A percentile compares a stretch with the other conserved stretches of the same genome.
Conservation (phyloP, 495 filamentous ascomycete genomes). For the Opeltia flavorubescens region DNA sequence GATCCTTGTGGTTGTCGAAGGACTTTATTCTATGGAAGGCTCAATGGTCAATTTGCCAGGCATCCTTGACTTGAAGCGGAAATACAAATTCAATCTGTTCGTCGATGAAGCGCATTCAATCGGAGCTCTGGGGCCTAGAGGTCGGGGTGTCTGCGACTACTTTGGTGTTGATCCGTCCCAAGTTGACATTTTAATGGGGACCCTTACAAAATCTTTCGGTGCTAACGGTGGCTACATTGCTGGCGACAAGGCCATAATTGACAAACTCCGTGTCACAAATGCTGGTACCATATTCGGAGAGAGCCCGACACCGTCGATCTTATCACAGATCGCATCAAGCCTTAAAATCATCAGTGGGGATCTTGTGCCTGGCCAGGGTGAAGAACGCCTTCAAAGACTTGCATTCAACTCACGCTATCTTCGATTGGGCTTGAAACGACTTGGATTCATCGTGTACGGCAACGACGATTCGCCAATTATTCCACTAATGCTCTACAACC, state of each 20-base stretch:
- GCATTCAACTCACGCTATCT: slow-evolving; percentile 98
- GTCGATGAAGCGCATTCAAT: slow-evolving; percentile 96
- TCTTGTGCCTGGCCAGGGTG: slow-evolving; percentile 74
- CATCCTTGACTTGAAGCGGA: slow-evolving; percentile 69
- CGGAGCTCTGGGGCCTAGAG: slow-evolving; percentile 76
- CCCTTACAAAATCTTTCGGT: slow-evolving; percentile 94
- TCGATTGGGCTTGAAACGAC: slow-evolving; percentile 86
- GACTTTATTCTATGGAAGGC: slow-evolving; percentile 97
- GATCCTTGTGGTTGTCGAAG: slow-evolving; percentile 92
- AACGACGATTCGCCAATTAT: slow-evolving; percentile 98
- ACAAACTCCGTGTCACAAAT: slow-evolving; percentile 75
- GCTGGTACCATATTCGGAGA: slow-evolving; percentile 81
- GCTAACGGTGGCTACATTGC: slow-evolving; percentile 96
- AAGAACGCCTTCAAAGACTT: slow-evolving; percentile 88
- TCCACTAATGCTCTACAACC: slow-evolving; percentile 85
- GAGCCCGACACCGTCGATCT: slow-evolving; percentile 69
- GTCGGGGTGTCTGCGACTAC: slow-evolving; percentile 93
- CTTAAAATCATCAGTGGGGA: slow-evolving; percentile 83
- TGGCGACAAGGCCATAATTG: slow-evolving; percentile 78
- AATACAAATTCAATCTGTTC: slow-evolving; percentile 93
- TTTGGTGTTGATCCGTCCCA: slow-evolving; percentile 78
- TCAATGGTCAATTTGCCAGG: slow-evolving; percentile 94
- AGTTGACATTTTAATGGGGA: slow-evolving; percentile 96
- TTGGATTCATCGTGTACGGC: slow-evolving; percentile 92
- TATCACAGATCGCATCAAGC: slow-evolving; percentile 75